Conservation (phyloP, 164 flowering plant genomes). For the Akebia trifoliata region DNA sequence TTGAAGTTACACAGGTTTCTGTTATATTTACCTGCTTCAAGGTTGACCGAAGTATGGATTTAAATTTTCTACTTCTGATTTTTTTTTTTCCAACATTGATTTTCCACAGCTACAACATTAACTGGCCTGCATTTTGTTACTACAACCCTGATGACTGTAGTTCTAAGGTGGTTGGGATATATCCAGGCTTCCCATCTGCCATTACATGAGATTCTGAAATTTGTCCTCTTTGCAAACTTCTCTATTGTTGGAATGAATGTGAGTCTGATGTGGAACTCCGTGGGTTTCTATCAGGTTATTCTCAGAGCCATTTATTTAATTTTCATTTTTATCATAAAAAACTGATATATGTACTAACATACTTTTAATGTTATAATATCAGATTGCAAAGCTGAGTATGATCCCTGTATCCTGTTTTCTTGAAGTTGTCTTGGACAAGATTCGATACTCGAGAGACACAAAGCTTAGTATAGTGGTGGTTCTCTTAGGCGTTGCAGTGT, state of each 20-base stretch:
- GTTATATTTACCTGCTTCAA: slow-evolving; percentile 3
- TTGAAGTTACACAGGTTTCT: too few species aligned
- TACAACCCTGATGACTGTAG: slow-evolving; percentile 65
- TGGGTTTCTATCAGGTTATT: slow-evolving; percentile 84
- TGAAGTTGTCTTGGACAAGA: slow-evolving; percentile 66
- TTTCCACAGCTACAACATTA: slow-evolving; percentile 78
- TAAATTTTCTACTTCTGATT: too few species aligned
- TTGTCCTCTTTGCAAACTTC: slow-evolving; percentile 76
- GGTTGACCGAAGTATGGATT: too few species aligned
- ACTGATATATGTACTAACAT: background rate
- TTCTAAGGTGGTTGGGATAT: slow-evolving; percentile 72
- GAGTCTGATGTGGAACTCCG: slow-evolving; percentile 92
- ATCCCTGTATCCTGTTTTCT: slow-evolving; percentile 78
- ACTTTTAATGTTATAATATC: slow-evolving; percentile 2
- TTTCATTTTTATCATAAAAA: background rate
- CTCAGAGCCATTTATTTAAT: background rate
- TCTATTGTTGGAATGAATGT: slow-evolving; percentile 96
- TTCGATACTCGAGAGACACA: slow-evolving; percentile 80
- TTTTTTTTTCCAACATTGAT: background rate
- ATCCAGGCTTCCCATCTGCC: slow-evolving; percentile 81
- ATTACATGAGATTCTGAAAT: slow-evolving; percentile 59
- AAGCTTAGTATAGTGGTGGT: slow-evolving; percentile 79
- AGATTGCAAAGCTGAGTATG: slow-evolving; percentile 96
- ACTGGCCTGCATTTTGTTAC: slow-evolving; percentile 90
- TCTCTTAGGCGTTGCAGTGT: slow-evolving; percentile 77